Percentiles rank a stretch among this genome's conserved stretches.
phyloP scores from a whole-genome alignment of 306 rosid genomes.

The Prunus armeniaca region DNA sequence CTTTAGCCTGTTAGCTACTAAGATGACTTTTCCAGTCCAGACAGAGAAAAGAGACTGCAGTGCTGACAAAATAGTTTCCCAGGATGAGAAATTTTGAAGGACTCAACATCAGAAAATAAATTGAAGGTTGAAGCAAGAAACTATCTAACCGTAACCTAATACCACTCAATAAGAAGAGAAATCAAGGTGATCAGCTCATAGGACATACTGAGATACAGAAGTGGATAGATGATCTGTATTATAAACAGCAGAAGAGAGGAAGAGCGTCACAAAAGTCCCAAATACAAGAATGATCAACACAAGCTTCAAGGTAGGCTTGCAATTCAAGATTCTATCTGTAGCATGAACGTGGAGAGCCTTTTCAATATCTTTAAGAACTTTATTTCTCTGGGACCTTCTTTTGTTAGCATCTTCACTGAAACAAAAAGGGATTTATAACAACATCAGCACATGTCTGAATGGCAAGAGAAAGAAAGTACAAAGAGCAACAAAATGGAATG shows the following conservation, averaged over 20 bases:
- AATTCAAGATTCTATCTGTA: slow-evolving; percentile 44
- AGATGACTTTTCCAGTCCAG: background rate
- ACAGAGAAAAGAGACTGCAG: background rate
- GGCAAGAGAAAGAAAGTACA: slow-evolving; percentile 17
- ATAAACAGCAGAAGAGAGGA: slow-evolving; percentile 68
- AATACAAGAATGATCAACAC: slow-evolving; percentile 54
- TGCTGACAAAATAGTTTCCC: background rate
- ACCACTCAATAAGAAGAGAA: background rate
- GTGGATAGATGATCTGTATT: slow-evolving; percentile 55
- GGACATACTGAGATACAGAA: slow-evolving; percentile 52
- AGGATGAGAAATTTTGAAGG: too few species aligned
- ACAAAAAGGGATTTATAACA: slow-evolving; percentile 19
- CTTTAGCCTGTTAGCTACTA: background rate
- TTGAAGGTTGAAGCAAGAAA: background rate
- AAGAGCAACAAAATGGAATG: slow-evolving; percentile 17
- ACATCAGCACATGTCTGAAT: background rate
- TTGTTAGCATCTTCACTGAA: slow-evolving; percentile 71
- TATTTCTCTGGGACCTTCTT: slow-evolving; percentile 66
- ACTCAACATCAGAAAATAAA: background rate
- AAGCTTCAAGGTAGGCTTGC: slow-evolving; percentile 64
- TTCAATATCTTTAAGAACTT: slow-evolving; percentile 61
- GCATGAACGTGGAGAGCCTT: slow-evolving; percentile 37
- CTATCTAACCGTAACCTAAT: background rate
- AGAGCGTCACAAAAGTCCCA: slow-evolving; percentile 63
- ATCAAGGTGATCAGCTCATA: slow-evolving; percentile 9